Evolutionary conservation across 2,329 filamentous ascomycete species (phyloP).

Genomic region (Alternaria gaisen): DNA sequence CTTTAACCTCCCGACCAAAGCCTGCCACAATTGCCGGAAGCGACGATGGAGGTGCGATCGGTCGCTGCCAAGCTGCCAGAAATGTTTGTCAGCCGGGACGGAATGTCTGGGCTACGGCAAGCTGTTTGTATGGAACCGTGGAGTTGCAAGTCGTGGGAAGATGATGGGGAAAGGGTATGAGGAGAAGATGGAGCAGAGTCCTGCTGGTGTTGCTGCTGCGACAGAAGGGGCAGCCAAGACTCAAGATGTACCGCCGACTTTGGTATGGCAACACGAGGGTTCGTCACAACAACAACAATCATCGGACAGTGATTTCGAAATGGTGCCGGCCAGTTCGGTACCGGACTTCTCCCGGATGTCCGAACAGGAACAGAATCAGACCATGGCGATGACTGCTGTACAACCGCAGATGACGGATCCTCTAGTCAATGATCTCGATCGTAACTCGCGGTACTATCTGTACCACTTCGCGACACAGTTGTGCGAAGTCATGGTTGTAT

Average conservation of each 20-base stretch:
- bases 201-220: constrained; percentile 3
- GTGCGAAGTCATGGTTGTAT: constrained; percentile 64
- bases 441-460: constrained; percentile 57
- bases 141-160: constrained; percentile 61
- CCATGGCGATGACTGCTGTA: constrained; percentile 38
- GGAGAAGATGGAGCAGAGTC: constrained; percentile 33
- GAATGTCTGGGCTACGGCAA: constrained; percentile 70
- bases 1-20: constrained; percentile 46
- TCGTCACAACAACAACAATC: constrained; percentile 12
- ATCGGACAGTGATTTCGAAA: not conserved
- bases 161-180: constrained; percentile 64
- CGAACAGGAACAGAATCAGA: constrained; percentile 14
- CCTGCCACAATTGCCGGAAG: constrained; percentile 70
- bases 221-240: constrained; percentile 38
- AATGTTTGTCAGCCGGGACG: constrained; percentile 64
- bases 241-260: constrained; percentile 25
- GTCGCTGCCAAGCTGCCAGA: constrained; percentile 67
- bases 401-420: constrained; percentile 62
- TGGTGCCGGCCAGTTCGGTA: not conserved
- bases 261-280: constrained; percentile 28
- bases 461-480: constrained; percentile 60
- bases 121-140: constrained; percentile 67
- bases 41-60: constrained; percentile 69
- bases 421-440: constrained; percentile 63
- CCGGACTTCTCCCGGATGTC: not conserved